Evolutionary conservation across 495 filamentous ascomycete genomes (phyloP).

Genomic region (Hypoxylon fragiforme): DNA sequence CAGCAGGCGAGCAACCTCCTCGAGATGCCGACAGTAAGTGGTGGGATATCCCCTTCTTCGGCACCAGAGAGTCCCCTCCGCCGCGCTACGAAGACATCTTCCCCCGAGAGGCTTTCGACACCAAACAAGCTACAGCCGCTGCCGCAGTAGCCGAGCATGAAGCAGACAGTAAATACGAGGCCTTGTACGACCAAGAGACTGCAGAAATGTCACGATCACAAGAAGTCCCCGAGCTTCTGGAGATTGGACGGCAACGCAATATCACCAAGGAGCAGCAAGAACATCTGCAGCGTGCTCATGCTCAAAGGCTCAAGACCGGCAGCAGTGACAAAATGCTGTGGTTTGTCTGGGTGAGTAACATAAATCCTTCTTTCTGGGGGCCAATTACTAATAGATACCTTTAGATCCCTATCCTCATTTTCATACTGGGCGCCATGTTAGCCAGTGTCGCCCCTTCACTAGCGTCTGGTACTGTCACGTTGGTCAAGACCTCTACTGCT

Average conservation of each 20-base stretch:
- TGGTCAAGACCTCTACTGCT: constrained; percentile 1
- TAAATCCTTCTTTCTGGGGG: neutral
- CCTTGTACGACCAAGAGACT: constrained; percentile 54
- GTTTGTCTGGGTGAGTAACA: constrained; percentile 74
- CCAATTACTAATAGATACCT: constrained; percentile 14
- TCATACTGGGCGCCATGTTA: constrained; percentile 67
- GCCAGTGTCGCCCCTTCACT: constrained; percentile 61
- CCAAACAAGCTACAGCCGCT: constrained; percentile 64
- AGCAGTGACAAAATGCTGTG: constrained; percentile 78
- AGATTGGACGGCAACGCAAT: constrained; percentile 54
- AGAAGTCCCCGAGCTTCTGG: constrained; percentile 49
- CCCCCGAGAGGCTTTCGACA: constrained; percentile 56
- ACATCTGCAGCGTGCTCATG: constrained; percentile 70
- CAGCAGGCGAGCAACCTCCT: constrained; percentile 42
- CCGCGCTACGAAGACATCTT: constrained; percentile 84
- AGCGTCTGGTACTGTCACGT: constrained; percentile 43
- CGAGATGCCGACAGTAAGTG: constrained; percentile 62
- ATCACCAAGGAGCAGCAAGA: constrained; percentile 75
- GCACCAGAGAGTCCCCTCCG: constrained; percentile 52
- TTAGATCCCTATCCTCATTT: constrained; percentile 51
- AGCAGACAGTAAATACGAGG: constrained; percentile 68
- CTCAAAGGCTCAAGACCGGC: constrained; percentile 72
- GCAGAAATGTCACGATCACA: constrained; percentile 17
- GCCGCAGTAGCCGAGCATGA: constrained; percentile 66
- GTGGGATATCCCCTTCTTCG: constrained; percentile 65